phyloP scores from a whole-genome alignment of 495 filamentous ascomycete species.

The Aspergillus leporis region DNA sequence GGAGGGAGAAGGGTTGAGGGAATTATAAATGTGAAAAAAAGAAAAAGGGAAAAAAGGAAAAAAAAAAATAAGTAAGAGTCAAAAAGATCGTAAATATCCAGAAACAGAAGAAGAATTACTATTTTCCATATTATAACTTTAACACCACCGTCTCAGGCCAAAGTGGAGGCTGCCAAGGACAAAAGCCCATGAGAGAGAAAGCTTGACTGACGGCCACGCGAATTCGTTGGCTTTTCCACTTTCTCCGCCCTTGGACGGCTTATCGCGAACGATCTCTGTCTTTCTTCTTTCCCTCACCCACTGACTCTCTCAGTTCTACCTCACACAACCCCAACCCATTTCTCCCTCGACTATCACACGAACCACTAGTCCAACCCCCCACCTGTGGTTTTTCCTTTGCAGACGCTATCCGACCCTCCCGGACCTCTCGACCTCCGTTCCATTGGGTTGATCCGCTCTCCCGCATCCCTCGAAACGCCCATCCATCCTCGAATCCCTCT shows the following conservation, averaged over 20 bases:
- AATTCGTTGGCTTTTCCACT: constrained; percentile 6
- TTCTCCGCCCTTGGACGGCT: neutral
- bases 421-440: constrained; percentile 4
- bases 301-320: constrained; percentile 4
- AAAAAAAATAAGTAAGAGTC: constrained; percentile 14
- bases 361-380: too few relatives aligned
- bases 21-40: constrained; percentile 20
- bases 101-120: too few relatives aligned
- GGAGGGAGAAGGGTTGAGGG: constrained; percentile 60
- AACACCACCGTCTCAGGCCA: neutral
- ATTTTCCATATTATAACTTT: neutral
- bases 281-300: neutral
- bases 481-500: constrained; percentile 6
- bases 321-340: neutral
- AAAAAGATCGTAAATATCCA: too few relatives aligned
- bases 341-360: neutral
- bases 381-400: neutral
- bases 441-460: constrained; percentile 18
- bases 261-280: neutral
- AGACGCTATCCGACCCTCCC: constrained; percentile 11
- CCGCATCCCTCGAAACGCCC: constrained; percentile 7
- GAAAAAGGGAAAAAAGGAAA: too few relatives aligned
- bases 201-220: constrained; percentile 4
- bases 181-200: constrained; percentile 1
- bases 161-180: constrained; percentile 23